Conservation (phyloP, 2,329 filamentous ascomycete genomes). For the Zymoseptoria brevis region DNA sequence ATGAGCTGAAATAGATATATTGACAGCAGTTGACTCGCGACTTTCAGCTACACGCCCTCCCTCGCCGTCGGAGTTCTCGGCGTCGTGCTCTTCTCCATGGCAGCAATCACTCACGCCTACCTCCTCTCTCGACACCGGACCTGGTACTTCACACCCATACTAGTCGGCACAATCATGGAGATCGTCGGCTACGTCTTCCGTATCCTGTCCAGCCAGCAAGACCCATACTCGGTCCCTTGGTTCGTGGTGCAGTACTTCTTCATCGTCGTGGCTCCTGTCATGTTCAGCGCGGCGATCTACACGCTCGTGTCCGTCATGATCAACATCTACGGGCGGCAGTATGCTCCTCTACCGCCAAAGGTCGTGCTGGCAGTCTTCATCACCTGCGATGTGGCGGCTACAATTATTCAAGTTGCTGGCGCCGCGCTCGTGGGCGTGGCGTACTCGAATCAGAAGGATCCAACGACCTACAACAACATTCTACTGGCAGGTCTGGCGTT, state of each 20-base stretch:
- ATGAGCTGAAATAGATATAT: background rate
- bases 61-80: slow-evolving; percentile 39
- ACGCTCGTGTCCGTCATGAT: slow-evolving; percentile 48
- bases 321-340: slow-evolving; percentile 35
- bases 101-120: slow-evolving; percentile 33
- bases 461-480: slow-evolving; percentile 47
- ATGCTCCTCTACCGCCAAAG: slow-evolving; percentile 40
- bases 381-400: slow-evolving; percentile 46
- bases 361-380: slow-evolving; percentile 49
- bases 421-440: slow-evolving; percentile 47
- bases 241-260: slow-evolving; percentile 54
- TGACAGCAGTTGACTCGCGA: slow-evolving; percentile 13
- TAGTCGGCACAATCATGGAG: slow-evolving; percentile 42
- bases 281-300: slow-evolving; percentile 50
- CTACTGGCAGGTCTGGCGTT: slow-evolving; percentile 48
- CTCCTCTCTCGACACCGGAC: slow-evolving; percentile 31
- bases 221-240: slow-evolving; percentile 48
- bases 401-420: slow-evolving; percentile 47
- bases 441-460: slow-evolving; percentile 43
- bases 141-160: slow-evolving; percentile 43
- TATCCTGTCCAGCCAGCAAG: slow-evolving; percentile 40
- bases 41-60: slow-evolving; percentile 39
- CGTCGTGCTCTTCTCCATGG: slow-evolving; percentile 38
- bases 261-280: slow-evolving; percentile 53
- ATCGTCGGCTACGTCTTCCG: slow-evolving; percentile 45